Base-by-base conservation (phyloP, 257 asterid genomes). In the Scutellaria barbata region DNA sequence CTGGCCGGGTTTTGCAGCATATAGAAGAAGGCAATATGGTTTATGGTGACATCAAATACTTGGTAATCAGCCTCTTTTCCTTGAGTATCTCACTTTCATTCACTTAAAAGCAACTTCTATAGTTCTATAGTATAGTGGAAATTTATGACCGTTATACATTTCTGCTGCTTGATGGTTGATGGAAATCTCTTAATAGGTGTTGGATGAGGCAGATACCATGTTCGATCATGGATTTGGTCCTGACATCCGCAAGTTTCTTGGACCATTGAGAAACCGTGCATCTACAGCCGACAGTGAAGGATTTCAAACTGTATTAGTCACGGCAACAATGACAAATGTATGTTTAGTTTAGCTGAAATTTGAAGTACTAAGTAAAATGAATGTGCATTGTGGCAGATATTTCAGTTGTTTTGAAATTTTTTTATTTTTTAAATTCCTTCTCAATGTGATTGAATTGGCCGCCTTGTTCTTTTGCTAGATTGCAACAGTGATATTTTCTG, bases 161-260 rank as follows among this genome's bases (percentile, higher is more conserved):
- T 72, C 69, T 25, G 6, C 72, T 69, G 10, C 57, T 52, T 74
- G 63, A 18, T 81, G 63, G 76, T 67, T 67, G 57, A 17, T 77
- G 74, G 40, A 48, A 69, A 45, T 65, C 20, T 79, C n/a, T 81
- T 73, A 13, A 61, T 74, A 94, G 99, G 99, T 95, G 72, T 79
- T 95, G 88, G 99, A 95, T 80, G 99, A 95, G 82, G 98, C 99
- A 59, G 99, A 95, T 76, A 92, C 99, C 41, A 95, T 95, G 99
- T 95, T 95, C 79, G 99, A 95, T 85, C 99, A 80, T 63, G 99
- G 98, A 39, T 95, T 95, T 80, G 99, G 99, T 76, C 99, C 97
- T 12, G 99, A 95, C 61, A 87, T 95, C 63, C 89, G 89, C 17
- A 95, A 95, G 71, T 95, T 95, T 86, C 84, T 95, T 77, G 89